Evolutionary conservation across 176 grass and related monocot species (phyloP).

Genomic region (Lolium perenne): DNA sequence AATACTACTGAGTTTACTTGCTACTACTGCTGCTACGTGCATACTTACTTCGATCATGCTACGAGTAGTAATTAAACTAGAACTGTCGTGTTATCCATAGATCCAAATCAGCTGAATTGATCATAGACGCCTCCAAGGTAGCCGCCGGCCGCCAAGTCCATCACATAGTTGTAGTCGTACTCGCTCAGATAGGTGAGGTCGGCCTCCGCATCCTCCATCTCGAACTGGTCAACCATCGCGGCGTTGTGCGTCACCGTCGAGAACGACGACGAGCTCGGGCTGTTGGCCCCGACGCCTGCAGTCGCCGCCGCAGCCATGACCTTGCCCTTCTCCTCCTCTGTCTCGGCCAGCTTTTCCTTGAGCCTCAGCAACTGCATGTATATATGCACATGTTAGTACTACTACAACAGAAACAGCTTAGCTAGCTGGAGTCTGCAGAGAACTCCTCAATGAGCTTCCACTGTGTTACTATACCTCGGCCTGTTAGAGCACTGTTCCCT

Average conservation of each 20-base stretch:
- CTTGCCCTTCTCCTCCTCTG: conserved; percentile 67
- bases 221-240: conserved; percentile 56
- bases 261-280: conserved; percentile 89
- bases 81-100: neutral
- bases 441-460: neutral
- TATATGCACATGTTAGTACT: neutral
- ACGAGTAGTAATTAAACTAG: neutral
- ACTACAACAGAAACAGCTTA: neutral
- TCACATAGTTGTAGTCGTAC: conserved; percentile 60
- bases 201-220: conserved; percentile 49
- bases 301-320: conserved; percentile 25
- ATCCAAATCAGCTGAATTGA: conserved; percentile 39
- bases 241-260: conserved; percentile 70
- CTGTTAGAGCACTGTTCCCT: no score
- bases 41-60: neutral
- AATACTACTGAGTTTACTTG: neutral
- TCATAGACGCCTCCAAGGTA: conserved; percentile 39
- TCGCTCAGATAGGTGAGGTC: conserved; percentile 62
- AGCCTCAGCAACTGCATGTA: conserved; percentile 64
- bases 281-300: conserved; percentile 42
- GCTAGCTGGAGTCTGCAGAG: no score
- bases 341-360: conserved; percentile 38
- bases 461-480: conserved; percentile 54
- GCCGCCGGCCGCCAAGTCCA: conserved; percentile 44
- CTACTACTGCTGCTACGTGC: neutral